Base-by-base conservation (phyloP, 257 asterid species). In the Prunella vulgaris region DNA sequence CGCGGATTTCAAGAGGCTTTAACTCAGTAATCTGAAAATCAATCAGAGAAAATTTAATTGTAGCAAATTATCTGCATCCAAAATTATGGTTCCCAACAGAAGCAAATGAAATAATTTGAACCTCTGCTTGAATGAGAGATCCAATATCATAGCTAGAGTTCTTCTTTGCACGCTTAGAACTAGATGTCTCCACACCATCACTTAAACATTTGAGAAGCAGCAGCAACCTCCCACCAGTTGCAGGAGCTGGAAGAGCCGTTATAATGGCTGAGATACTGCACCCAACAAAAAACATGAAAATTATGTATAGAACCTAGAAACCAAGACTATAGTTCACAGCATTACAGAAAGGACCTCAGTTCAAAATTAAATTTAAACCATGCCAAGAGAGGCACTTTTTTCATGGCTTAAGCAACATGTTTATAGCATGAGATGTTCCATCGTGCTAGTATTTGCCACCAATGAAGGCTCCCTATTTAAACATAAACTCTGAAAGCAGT, bases 101-200 rank as follows among this genome's bases (percentile, higher is more conserved):
- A 78, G 37, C 30, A n/a, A 74, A 58, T 13, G 25, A 76, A 64
- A 52, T 1, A 60, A 74, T 57, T 40, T 61, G 27, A 44, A 94
- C 99, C 96, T 94, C 99, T 25, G 87, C 96, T 76, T 85, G 88
- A 65, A 94, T 85, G 58, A 86, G 84, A 66, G 94, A 87, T 63
- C 97, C 97, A 64, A 85, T 80, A 73, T 74, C 85, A 84, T 84
- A 81, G 74, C 80, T 72, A 66, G 82, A 83, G 54, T 82, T 90
- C 83, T 84, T 93, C 78, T 82, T 88, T 18, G 95, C 86, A 42
- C 96, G 84, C 80, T 91, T 94, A 66, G 88, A 83, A 74, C 85
- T 83, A 51, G 95, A 85, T 64, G 90, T 78, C 70, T 79, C 95
- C 69, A 60, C 56, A 48, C 77, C 84, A 58, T 87, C 88, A 73